Conservation (phyloP, 768 basidiomycete genomes). For the Guyanaporus albipodus region DNA sequence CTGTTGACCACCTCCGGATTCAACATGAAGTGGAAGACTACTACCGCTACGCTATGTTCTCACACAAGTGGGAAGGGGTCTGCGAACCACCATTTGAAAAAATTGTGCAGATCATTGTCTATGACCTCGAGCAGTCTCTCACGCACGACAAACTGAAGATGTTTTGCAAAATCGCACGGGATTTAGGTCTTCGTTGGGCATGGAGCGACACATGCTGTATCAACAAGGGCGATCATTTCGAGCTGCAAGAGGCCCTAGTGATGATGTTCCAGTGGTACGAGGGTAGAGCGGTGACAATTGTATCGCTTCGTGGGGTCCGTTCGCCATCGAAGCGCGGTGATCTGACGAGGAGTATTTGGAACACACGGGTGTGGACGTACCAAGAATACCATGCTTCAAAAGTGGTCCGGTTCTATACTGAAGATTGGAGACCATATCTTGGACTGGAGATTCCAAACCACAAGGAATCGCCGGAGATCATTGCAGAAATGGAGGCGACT, state of each 20-base stretch:
- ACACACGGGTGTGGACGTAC: not conserved
- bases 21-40: not conserved
- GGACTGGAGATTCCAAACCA: not conserved
- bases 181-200: too few species aligned
- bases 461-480: not conserved
- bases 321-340: not conserved
- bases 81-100: not conserved
- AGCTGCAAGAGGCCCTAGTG: not conserved
- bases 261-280: not conserved
- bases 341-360: not conserved
- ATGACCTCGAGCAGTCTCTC: too few species aligned
- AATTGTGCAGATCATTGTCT: not conserved
- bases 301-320: not conserved
- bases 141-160: too few species aligned
- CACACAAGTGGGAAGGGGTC: not conserved
- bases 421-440: not conserved
- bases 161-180: too few species aligned
- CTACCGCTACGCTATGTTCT: not conserved
- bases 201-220: not conserved
- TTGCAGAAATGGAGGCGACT: not conserved
- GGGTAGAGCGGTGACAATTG: not conserved
- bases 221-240: not conserved
- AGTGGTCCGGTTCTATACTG: not conserved
- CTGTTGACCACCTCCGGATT: not conserved
- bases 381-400: not conserved